phyloP scores from a whole-genome alignment of 805 yeast genomes.

The Yarrowia sp. region DNA sequence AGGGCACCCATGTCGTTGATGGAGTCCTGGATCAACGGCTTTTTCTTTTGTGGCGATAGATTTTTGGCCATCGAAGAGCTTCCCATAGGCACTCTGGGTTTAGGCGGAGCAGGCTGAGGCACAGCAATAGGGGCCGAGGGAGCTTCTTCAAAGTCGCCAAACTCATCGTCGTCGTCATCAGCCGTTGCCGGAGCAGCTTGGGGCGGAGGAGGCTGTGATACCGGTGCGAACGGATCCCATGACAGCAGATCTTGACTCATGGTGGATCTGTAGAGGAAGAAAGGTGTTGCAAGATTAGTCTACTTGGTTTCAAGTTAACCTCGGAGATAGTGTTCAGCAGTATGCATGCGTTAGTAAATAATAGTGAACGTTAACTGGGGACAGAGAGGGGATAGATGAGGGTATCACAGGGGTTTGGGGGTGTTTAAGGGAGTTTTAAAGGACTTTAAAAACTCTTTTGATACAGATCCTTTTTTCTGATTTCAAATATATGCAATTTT shows the following conservation, averaged over 20 bases:
- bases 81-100: not conserved
- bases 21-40: constrained; percentile 24
- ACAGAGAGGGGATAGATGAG: no score
- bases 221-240: constrained; percentile 20
- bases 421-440: no score
- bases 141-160: constrained; percentile 52
- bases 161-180: constrained; percentile 38
- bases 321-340: not conserved
- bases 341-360: not conserved
- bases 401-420: no score
- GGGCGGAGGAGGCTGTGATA: not conserved
- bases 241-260: constrained; percentile 16
- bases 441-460: no score
- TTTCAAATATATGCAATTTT: no score
- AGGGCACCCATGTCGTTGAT: constrained; percentile 24
- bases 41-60: not conserved
- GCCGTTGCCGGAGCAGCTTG: not conserved
- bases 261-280: not conserved
- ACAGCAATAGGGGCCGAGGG: constrained; percentile 34
- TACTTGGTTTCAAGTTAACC: not conserved
- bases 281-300: not conserved
- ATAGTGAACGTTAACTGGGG: no score
- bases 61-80: not conserved
- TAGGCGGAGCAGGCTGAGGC: not conserved
- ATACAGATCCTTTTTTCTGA: no score